Base-by-base conservation (phyloP, 2,329 filamentous ascomycete genomes). In the Aspergillus ibericus region DNA sequence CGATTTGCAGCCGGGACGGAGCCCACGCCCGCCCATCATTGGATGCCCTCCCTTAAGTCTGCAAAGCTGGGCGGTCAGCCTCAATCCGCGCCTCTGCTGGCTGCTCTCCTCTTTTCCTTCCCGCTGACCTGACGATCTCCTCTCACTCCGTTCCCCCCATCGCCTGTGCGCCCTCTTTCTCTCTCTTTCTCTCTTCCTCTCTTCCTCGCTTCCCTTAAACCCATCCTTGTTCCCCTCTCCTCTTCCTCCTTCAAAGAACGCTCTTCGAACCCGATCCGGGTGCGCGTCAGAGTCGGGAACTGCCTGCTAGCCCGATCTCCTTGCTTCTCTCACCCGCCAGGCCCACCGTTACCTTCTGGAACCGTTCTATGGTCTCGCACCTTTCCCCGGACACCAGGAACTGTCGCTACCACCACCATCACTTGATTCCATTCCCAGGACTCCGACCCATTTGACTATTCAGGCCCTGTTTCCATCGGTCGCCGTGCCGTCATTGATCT, bases 351-450 rank as follows among this genome's bases (percentile, higher is more conserved):
- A 36, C 42, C 50, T 49, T 59, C 54, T 59, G 56, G 59, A 59
- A 48, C 44, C 44, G 44, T 48, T 48, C 44, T 48, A 48, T 48
- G 44, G 44, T 48, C 44, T 48, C 25, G 53, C 35, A 59, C 29
- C 29, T 32, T 34, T 42, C 40, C n/a, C 53, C 22, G 55, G 58
- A 61, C 16, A 49, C 44, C 46, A 58, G 59, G 61, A 61, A 35
- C 20, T 40, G 22, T 55, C 42, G 20, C 27, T 20, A n/a, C 27
- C 29, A 18, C 40, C 22, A 51, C 51, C 20, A 32, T 27, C 34
- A 36, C 29, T 20, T n/a, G n/a, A n/a, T n/a, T n/a, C 18, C 44
- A 35, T 34, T 56, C 34, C 47, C 22, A 60, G 58, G 58, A 60
- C 16, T 13, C 20, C 55, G 34, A 56, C 9, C 54, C 49, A 27